These are phyloP conservation scores for Simmondsia chinensis DNA, from an alignment of 148 eudicot genomes.

Conservation along the genomic window DNA sequence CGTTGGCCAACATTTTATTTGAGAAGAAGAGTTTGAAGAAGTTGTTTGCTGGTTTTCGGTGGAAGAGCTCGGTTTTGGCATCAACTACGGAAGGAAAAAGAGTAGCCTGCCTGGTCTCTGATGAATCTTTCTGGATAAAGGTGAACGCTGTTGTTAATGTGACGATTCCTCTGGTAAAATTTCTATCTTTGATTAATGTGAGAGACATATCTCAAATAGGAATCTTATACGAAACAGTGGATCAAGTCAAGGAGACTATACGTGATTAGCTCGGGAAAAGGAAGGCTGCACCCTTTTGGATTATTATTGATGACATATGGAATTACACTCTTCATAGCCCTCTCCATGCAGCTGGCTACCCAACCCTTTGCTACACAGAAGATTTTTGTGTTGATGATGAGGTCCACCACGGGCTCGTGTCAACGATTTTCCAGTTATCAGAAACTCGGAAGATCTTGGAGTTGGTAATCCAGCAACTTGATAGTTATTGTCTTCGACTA, in stretches of 20 bases:
- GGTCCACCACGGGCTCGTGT: neutral
- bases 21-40: slow-evolving; percentile 2
- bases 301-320: slow-evolving; percentile 16
- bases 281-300: slow-evolving; percentile 4
- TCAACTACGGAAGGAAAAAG: slow-evolving; percentile 2
- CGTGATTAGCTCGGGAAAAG: neutral
- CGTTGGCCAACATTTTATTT: slow-evolving; percentile 11
- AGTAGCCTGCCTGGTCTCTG: slow-evolving; percentile 4
- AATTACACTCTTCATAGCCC: slow-evolving; percentile 16
- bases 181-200: slow-evolving; percentile 8
- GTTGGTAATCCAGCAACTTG: no score
- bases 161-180: slow-evolving; percentile 13
- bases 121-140: slow-evolving; percentile 12
- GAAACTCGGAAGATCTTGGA: no score
- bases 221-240: slow-evolving; percentile 19
- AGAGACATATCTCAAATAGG: slow-evolving; percentile 18
- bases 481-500: no score
- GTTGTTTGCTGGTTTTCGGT: slow-evolving; percentile 7
- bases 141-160: slow-evolving; percentile 4
- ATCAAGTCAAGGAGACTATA: slow-evolving; percentile 18
- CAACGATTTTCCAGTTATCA: no score
- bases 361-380: slow-evolving; percentile 8
- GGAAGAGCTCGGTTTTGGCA: neutral
- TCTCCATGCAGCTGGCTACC: slow-evolving; percentile 29
- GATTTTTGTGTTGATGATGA: neutral